phyloP scores from a whole-genome alignment of 768 basidiomycete species.

The Chlorophyllum brunneum region DNA sequence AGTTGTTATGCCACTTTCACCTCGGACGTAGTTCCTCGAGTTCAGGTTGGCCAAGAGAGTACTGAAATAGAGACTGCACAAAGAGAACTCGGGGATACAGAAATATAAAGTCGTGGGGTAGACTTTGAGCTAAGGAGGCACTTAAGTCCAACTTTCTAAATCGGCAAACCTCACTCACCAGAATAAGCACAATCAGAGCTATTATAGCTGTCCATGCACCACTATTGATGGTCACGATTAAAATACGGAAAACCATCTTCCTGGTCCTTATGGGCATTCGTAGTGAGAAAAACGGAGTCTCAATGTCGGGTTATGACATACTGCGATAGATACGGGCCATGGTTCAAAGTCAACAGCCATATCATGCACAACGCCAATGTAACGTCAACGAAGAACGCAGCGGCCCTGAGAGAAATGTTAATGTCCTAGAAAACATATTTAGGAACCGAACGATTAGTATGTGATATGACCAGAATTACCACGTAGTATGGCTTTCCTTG shows the following conservation, averaged over 20 bases:
- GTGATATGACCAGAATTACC: not conserved
- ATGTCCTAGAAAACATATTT: not conserved
- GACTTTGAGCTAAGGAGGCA: conserved; percentile 9
- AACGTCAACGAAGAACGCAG: not conserved
- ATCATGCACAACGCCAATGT: not conserved
- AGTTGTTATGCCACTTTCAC: no score
- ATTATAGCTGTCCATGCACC: conserved; percentile 17
- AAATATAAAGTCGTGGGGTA: conserved; percentile 13
- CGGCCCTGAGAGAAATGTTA: not conserved
- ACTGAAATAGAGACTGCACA: no score
- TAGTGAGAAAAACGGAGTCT: not conserved
- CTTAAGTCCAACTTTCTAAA: no score
- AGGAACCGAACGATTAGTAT: not conserved
- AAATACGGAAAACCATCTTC: conserved; percentile 9
- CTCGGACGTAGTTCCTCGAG: no score
- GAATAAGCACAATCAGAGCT: conserved; percentile 14
- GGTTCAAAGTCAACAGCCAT: not conserved
- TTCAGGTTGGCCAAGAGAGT: no score
- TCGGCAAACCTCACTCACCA: no score
- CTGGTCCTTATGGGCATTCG: not conserved
- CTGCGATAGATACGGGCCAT: not conserved
- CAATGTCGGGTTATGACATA: not conserved
- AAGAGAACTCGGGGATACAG: conserved; percentile 23
- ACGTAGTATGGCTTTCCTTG: not conserved
- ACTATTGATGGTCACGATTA: conserved; percentile 15